phyloP scores from a whole-genome alignment of 78 protist species.

The slime mould (Dictyostelium discoideum) region DNA sequence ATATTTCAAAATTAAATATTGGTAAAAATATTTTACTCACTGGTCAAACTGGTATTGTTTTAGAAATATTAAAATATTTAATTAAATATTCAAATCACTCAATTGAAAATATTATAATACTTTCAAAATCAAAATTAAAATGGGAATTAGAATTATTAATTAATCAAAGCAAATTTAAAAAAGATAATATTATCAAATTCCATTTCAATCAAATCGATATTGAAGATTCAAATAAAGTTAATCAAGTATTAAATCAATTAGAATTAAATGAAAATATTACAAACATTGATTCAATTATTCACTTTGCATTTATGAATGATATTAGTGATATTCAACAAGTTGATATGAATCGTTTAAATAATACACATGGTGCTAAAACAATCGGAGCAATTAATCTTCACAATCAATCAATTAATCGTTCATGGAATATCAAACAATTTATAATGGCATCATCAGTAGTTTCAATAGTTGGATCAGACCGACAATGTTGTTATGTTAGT shows the following conservation, averaged over 20 bases:
- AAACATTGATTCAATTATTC: background rate
- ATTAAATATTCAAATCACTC: background rate
- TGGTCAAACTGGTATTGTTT: conserved; percentile 58
- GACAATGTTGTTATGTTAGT: conserved; percentile 2
- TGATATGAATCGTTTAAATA: conserved; percentile 3
- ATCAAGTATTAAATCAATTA: background rate
- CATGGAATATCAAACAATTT: conserved; percentile 1
- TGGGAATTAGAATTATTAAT: conserved; percentile 41
- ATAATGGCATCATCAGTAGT: background rate
- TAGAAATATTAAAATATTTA: conserved; percentile 21
- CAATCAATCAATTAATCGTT: background rate
- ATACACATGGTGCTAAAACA: conserved; percentile 12
- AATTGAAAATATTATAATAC: conserved; percentile 15
- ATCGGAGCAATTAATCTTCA: conserved; percentile 8
- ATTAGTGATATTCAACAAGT: background rate
- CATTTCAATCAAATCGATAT: conserved; percentile 7
- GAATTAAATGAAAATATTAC: too few relatives aligned
- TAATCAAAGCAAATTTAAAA: background rate
- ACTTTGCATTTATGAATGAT: background rate
- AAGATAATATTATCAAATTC: background rate
- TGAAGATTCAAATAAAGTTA: background rate
- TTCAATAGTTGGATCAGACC: background rate
- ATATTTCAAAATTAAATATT: background rate
- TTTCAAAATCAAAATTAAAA: conserved; percentile 33
- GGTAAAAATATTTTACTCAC: conserved; percentile 35